A percentile compares a stretch with the other conserved stretches of the same genome.
phyloP scores from a whole-genome alignment of 1,284 basidiomycete genomes.

The Ustilago hordei region DNA sequence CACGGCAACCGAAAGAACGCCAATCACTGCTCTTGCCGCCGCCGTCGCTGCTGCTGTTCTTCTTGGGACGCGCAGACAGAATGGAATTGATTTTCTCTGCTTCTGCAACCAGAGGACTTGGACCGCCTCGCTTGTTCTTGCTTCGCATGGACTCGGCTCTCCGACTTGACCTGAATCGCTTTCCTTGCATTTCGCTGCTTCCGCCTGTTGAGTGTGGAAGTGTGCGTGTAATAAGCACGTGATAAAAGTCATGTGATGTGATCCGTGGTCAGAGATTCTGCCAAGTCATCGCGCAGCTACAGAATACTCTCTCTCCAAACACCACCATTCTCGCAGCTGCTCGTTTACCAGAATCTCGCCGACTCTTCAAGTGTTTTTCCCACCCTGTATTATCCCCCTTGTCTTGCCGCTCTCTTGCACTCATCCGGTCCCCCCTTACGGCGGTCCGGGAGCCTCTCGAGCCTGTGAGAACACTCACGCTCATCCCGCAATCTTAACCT shows the following conservation, averaged over 20 bases:
- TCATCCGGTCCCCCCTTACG: too few species aligned
- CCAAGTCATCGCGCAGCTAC: too few species aligned
- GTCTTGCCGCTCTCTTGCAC: too few species aligned
- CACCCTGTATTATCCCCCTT: too few species aligned
- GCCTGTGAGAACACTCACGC: too few species aligned
- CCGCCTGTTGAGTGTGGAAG: neutral
- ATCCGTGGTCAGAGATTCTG: too few species aligned
- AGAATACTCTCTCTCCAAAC: neutral
- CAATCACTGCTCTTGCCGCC: neutral
- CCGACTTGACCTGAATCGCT: neutral
- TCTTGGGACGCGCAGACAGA: neutral
- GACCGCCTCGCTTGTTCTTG: neutral
- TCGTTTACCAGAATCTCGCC: too few species aligned
- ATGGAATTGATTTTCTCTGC: neutral
- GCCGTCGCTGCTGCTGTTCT: neutral
- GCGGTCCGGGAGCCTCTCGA: too few species aligned
- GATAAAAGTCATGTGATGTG: neutral
- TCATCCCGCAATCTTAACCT: too few species aligned
- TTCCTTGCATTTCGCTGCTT: neutral
- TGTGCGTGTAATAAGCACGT: neutral
- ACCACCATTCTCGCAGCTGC: too few species aligned
- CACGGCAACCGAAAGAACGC: conserved; percentile 2
- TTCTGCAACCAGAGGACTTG: neutral
- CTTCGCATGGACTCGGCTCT: neutral
- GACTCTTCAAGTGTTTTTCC: too few species aligned